phyloP scores from a whole-genome alignment of 1,139 yeast genomes.

The Geotrichum siamense region DNA sequence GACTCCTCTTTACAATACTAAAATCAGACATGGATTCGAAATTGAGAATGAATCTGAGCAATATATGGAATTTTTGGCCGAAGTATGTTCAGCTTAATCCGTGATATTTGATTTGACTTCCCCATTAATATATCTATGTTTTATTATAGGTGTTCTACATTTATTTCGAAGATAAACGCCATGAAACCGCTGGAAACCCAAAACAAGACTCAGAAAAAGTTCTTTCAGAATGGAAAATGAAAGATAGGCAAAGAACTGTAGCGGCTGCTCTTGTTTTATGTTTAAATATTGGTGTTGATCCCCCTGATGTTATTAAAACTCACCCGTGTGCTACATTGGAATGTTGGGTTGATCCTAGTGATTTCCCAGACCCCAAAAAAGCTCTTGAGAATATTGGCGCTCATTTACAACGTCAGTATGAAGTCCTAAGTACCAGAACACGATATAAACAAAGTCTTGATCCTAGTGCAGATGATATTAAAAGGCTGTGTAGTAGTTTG shows the following conservation, averaged over 20 bases:
- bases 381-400: constrained; percentile 91
- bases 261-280: constrained; percentile 89
- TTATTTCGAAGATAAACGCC: constrained; percentile 84
- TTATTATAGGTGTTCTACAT: constrained; percentile 53
- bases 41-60: constrained; percentile 57
- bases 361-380: constrained; percentile 79
- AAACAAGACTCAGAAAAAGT: constrained; percentile 37
- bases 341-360: constrained; percentile 88
- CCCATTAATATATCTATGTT: constrained; percentile 1
- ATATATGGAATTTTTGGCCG: constrained; percentile 57
- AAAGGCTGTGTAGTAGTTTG: constrained; percentile 80
- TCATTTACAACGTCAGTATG: constrained; percentile 79
- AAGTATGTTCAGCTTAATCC: no score
- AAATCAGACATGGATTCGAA: constrained; percentile 68
- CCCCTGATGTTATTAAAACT: constrained; percentile 91
- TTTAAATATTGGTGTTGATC: constrained; percentile 89
- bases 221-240: constrained; percentile 85
- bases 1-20: constrained; percentile 24
- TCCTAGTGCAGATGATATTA: constrained; percentile 94
- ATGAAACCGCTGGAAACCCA: constrained; percentile 85
- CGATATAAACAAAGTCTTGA: constrained; percentile 86
- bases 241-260: constrained; percentile 89
- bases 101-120: not conserved
- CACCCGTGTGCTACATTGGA: constrained; percentile 91
- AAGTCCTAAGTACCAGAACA: constrained; percentile 77